Percentiles rank a stretch among this genome's conserved stretches.
phyloP scores from a whole-genome alignment of 371 early-diverging fungal genomes.

The Fennellomyces sp. region DNA sequence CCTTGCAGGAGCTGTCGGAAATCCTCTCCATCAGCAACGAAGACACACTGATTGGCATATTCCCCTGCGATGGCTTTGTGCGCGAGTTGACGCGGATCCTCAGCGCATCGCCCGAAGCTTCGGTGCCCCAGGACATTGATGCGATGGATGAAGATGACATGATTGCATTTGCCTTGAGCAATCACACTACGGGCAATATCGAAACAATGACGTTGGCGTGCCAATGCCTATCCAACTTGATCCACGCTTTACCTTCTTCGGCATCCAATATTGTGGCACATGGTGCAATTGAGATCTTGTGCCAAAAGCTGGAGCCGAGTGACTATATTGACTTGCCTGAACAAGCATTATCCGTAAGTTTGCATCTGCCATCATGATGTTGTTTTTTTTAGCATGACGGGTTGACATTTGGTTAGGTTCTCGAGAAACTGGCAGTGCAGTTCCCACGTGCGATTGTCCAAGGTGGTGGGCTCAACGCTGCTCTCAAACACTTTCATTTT shows the following conservation, averaged over 20 bases:
- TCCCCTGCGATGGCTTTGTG: slow-evolving; percentile 54
- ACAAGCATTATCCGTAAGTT: slow-evolving; percentile 73
- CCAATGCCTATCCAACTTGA: slow-evolving; percentile 82
- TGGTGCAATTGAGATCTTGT: slow-evolving; percentile 70
- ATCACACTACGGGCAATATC: slow-evolving; percentile 62
- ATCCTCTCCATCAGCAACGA: slow-evolving; percentile 69
- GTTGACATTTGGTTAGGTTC: too few relatives aligned
- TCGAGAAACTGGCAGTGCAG: slow-evolving; percentile 75
- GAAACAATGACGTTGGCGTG: slow-evolving; percentile 73
- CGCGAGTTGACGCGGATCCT: slow-evolving; percentile 54
- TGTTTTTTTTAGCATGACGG: too few relatives aligned
- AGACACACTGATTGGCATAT: slow-evolving; percentile 55
- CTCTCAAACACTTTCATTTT: slow-evolving; percentile 84
- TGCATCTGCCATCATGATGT: too few relatives aligned
- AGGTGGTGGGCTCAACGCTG: slow-evolving; percentile 76
- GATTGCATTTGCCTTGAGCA: slow-evolving; percentile 35
- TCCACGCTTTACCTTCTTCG: slow-evolving; percentile 82
- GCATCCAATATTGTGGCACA: slow-evolving; percentile 59
- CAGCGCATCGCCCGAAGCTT: slow-evolving; percentile 34
- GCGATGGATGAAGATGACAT: slow-evolving; percentile 39
- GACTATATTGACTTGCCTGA: slow-evolving; percentile 92
- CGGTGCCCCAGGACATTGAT: slow-evolving; percentile 1
- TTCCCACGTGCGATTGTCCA: slow-evolving; percentile 71
- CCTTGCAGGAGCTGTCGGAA: slow-evolving; percentile 66
- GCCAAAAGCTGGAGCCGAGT: slow-evolving; percentile 74